Base-by-base conservation (phyloP, 805 yeast genomes). In the Pichia manshurica region DNA sequence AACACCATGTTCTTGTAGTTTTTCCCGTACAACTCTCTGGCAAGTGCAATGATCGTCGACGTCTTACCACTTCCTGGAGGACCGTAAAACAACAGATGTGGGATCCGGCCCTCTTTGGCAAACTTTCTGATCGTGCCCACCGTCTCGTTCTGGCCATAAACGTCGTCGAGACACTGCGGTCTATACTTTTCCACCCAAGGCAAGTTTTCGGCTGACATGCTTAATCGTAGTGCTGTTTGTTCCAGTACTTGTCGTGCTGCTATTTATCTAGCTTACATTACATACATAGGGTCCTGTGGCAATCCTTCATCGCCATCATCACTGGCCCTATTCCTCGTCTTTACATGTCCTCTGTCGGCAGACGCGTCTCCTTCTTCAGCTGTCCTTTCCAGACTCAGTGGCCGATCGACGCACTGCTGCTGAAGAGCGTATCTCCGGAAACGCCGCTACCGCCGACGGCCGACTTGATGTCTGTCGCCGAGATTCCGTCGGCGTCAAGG, bases 101-200 rank as follows among this genome's bases (percentile, higher is more conserved):
- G 99, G 33, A 91, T 71, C 56, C 80, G 79, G 10, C 93, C 90
- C 51, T 84, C 87, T 51, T 79, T 76, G 16, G 90, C 89, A 64
- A 91, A 93, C 60, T 81, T 83, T 37, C 89, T 77, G 16, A 93
- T 87, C 8, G 97, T 91, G 31, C 77, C 75, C 6, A 93, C 87
- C 28, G 89, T 87, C 43, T 85, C 93, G 42, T 78, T 79, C 62
- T 93, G 98, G 5, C 99, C 99, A 58, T 87, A 81, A 9, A 93
- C 91, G 41, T 93, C 96, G 52, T 86, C 88, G 44, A 93, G 70
- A 1, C 82, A 73, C 31, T 72, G 69, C 0, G 99, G 99, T 53
- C 99, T 81, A 65, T 91, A 93, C 64, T 93, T 93, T 64, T 93
- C 99, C 40, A 93, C 95, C 99, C 90, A 81, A 20, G 87, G 87